Percentiles rank a stretch among this genome's conserved stretches.
phyloP scores from a whole-genome alignment of 306 rosid species.

The Malus sieversii region DNA sequence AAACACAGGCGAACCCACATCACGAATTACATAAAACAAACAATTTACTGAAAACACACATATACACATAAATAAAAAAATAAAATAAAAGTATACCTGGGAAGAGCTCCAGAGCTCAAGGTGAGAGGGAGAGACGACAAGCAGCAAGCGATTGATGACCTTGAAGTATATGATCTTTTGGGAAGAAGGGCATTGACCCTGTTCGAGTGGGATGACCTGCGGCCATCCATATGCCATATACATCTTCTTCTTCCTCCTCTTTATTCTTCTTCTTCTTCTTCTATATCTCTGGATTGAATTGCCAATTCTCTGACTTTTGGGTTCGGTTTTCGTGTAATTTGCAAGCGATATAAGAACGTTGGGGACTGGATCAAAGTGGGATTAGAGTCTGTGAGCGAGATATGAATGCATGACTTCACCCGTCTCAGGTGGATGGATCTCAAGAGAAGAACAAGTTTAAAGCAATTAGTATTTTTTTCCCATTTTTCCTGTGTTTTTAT shows the following conservation, averaged over 20 bases:
- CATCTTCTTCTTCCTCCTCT: constrained; percentile 36
- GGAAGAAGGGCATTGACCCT: constrained; percentile 55
- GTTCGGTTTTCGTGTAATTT: constrained; percentile 10
- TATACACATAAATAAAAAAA: not conserved
- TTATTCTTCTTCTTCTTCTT: not conserved
- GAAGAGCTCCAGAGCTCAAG: constrained; percentile 89
- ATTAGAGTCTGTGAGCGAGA: constrained; percentile 16
- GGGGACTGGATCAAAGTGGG: constrained; percentile 1
- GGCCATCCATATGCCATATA: constrained; percentile 99
- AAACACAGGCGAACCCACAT: not conserved
- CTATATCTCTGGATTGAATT: not conserved
- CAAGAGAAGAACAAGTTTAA: not conserved
- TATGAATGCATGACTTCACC: constrained; percentile 29
- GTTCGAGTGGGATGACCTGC: constrained; percentile 84
- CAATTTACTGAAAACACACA: not conserved
- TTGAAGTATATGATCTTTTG: constrained; percentile 70
- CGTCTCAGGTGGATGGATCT: constrained; percentile 10
- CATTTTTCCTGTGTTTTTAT: not conserved
- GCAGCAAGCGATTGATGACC: constrained; percentile 59
- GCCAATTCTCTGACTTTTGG: constrained; percentile 16
- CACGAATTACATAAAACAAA: not conserved
- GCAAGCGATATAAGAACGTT: constrained; percentile 35
- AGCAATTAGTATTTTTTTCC: not conserved
- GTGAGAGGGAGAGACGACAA: constrained; percentile 76
- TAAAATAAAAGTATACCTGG: constrained; percentile 41